Evolutionary conservation across 1,284 basidiomycete species (phyloP).

Genomic region (Meripilus lineatus): DNA sequence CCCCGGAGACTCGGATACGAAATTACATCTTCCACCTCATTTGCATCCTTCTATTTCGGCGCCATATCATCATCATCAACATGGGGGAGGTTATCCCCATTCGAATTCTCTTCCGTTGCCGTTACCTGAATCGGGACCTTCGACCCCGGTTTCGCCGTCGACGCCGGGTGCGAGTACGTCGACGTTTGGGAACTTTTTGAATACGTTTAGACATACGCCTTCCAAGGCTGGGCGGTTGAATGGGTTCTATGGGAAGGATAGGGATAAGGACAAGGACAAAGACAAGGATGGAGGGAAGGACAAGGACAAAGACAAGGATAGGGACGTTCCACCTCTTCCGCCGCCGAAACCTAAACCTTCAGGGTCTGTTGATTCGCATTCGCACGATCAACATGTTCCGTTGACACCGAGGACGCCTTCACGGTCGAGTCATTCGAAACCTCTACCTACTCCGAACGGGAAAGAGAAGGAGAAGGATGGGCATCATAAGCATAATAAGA

Average conservation of each 20-base stretch:
- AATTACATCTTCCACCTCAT: not conserved
- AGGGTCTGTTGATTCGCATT: not conserved
- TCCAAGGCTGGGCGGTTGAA: too few relatives aligned
- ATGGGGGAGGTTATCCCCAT: too few relatives aligned
- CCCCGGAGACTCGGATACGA: not conserved
- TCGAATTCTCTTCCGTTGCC: too few relatives aligned
- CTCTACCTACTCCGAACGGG: constrained; percentile 10
- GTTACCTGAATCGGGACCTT: too few relatives aligned
- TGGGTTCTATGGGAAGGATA: constrained; percentile 10
- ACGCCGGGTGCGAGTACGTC: not conserved
- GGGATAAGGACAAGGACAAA: constrained; percentile 5
- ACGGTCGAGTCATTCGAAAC: not conserved
- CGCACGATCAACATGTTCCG: not conserved
- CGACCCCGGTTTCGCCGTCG: not conserved
- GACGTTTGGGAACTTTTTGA: constrained; percentile 4
- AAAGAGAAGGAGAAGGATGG: constrained; percentile 37
- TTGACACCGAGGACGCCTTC: not conserved
- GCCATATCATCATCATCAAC: too few relatives aligned
- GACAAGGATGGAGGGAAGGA: not conserved
- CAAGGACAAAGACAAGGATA: not conserved
- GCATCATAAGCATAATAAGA: constrained; percentile 38
- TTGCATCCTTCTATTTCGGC: too few relatives aligned
- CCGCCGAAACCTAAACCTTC: not conserved
- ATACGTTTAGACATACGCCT: constrained; percentile 9
- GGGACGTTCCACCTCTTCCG: not conserved